These are phyloP conservation scores for Trebouxia sp. DNA, from an alignment of 139 green algal species.

Conservation along the genomic window DNA sequence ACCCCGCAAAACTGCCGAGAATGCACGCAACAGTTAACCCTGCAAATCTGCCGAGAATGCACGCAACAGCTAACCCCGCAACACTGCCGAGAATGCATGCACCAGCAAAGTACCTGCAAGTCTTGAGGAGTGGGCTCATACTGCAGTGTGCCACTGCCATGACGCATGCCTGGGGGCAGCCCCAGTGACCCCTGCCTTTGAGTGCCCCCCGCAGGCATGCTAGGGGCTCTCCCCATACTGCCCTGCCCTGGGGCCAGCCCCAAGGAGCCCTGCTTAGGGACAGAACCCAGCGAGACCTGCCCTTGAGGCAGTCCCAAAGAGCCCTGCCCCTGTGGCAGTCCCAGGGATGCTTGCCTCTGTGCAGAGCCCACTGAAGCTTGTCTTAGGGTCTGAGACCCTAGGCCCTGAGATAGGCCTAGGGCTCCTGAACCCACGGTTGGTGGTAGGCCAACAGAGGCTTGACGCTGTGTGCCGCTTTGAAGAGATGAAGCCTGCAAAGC, in stretches of 20 bases:
- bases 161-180: not conserved
- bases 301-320: not conserved
- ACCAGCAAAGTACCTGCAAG: conserved; percentile 7
- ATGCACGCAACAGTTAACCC: no score
- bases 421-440: not conserved
- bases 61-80: no score
- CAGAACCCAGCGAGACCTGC: no score
- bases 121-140: conserved; percentile 1
- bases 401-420: not conserved
- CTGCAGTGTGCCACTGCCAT: not conserved
- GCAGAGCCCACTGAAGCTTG: no score
- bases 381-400: not conserved
- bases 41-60: no score
- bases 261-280: not conserved
- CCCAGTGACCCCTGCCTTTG: conserved; percentile 1
- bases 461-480: no score
- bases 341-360: not conserved
- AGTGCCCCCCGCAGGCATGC: not conserved
- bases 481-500: no score
- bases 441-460: no score
- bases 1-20: no score
- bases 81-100: no score
- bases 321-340: conserved; percentile 1
- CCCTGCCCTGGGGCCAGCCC: not conserved
- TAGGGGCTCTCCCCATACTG: no score